Base-by-base conservation (phyloP, 2,329 filamentous ascomycete genomes). In the Biscogniauxia marginata region DNA sequence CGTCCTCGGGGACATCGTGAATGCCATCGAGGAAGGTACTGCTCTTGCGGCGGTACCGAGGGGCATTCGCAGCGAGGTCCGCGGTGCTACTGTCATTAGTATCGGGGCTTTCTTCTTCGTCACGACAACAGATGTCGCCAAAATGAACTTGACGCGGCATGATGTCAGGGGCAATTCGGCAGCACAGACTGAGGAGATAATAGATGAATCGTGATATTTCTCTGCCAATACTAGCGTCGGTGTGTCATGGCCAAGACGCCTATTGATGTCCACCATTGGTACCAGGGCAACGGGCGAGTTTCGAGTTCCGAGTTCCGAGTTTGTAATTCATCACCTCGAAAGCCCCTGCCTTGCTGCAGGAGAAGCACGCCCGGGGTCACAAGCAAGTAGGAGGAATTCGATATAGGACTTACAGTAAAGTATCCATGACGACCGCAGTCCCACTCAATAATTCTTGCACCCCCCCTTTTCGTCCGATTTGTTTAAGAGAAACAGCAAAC, bases 1-100 rank as follows among this genome's bases (percentile, higher is more conserved):
- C 76, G 67, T 91, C 91, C 70, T 93, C 89, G 7, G 90, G 86
- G 53, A 96, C 82, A 79, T 98, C 93, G 75, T 98, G 93, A 67
- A 98, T 97, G 63, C 91, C 93, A 80, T 98, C 95, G 67, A 97
- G 93, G 73, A 96, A 96, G 39, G 93, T 97, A 65, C 92, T 97
- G 67, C 93, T 97, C 75, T 91, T 90, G 67, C 95, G 88, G 62
- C 93, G 88, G 72, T 96, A 96, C 64, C 90, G 87, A 56, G 91
- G 91, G 57, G 93, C 92, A 73, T 90, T 96, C 63, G 90, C 91
- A 73, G 93, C 91, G 66, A 96, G 89, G 71, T 97, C 91, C 68
- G 92, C 91, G 48, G 93, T 97, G 59, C 91, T 95, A 51, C 47
- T 53, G 57, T 73, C 62, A 75, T 76, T 64, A 77, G 70, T 62